These are phyloP conservation scores for Ephemerocybe angulata DNA, from an alignment of 768 basidiomycete species.

Conservation along the genomic window DNA sequence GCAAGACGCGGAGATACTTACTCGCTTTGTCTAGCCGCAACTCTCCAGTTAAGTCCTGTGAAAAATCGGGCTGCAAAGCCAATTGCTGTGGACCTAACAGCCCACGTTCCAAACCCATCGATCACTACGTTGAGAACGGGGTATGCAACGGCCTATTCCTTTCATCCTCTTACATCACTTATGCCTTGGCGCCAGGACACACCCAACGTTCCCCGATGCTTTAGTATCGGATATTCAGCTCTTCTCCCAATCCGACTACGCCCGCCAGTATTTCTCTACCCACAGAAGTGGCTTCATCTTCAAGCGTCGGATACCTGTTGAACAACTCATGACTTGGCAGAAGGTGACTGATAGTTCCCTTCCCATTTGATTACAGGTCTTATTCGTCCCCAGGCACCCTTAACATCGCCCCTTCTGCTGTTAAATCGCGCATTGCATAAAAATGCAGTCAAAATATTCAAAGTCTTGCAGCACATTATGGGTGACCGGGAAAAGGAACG, in stretches of 20 bases:
- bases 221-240: slow-evolving; percentile 83
- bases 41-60: slow-evolving; percentile 70
- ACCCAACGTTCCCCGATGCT: slow-evolving; percentile 75
- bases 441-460: slow-evolving; percentile 84
- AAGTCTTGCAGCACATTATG: slow-evolving; percentile 89
- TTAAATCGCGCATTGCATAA: slow-evolving; percentile 62
- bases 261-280: slow-evolving; percentile 83
- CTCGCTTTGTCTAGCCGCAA: slow-evolving; percentile 46
- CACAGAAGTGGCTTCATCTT: slow-evolving; percentile 90
- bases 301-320: slow-evolving; percentile 74
- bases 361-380: no score
- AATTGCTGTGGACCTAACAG: slow-evolving; percentile 49
- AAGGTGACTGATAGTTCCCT: slow-evolving; percentile 40
- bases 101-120: slow-evolving; percentile 26
- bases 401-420: slow-evolving; percentile 72
- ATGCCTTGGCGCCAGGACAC: slow-evolving; percentile 44
- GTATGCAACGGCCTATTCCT: slow-evolving; percentile 37
- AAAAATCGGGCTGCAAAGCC: slow-evolving; percentile 64
- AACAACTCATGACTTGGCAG: slow-evolving; percentile 90
- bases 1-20: slow-evolving; percentile 8
- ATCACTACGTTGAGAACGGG: slow-evolving; percentile 57
- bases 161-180: slow-evolving; percentile 7
- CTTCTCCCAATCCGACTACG: slow-evolving; percentile 84
- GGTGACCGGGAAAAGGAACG: slow-evolving; percentile 82
- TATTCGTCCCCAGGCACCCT: slow-evolving; percentile 60